Conservation (phyloP, 2,329 filamentous ascomycete species). For the Epichloe gansuensis region DNA sequence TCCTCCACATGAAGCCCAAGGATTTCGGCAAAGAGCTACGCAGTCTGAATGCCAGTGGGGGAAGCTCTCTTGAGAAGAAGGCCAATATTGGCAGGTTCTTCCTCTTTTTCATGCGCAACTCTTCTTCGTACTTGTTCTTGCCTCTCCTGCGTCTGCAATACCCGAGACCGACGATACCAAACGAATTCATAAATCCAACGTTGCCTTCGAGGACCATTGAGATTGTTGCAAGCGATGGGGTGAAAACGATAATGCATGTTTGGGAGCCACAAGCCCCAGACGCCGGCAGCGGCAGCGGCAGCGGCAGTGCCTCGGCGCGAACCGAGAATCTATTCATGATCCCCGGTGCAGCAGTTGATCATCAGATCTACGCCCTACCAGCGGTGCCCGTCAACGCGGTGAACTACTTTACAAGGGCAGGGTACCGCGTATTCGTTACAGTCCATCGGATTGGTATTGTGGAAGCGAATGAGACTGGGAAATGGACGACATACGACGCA, state of each 20-base stretch:
- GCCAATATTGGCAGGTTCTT: constrained; percentile 37
- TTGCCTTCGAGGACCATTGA: constrained; percentile 27
- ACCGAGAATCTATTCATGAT: constrained; percentile 44
- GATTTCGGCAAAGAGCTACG: neutral
- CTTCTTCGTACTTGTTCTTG: constrained; percentile 37
- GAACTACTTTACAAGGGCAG: constrained; percentile 47
- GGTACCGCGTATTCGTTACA: constrained; percentile 45
- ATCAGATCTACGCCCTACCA: constrained; percentile 49
- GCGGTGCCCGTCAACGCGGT: constrained; percentile 51
- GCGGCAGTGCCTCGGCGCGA: constrained; percentile 9
- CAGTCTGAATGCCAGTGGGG: neutral
- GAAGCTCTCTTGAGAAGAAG: constrained; percentile 22
- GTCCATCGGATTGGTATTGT: constrained; percentile 46
- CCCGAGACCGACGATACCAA: constrained; percentile 28
- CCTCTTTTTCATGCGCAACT: constrained; percentile 42
- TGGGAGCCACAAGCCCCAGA: constrained; percentile 37
- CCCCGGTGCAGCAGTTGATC: constrained; percentile 49
- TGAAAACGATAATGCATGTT: constrained; percentile 39
- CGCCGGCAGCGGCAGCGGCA: constrained; percentile 14
- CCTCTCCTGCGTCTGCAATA: constrained; percentile 45
- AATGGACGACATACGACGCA: constrained; percentile 47
- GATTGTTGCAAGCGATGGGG: constrained; percentile 39
- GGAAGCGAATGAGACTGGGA: constrained; percentile 30
- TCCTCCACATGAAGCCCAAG: neutral
- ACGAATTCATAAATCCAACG: constrained; percentile 41